Evolutionary conservation across 805 yeast species (phyloP).

Genomic region (Helenozyma rhizophorensis): DNA sequence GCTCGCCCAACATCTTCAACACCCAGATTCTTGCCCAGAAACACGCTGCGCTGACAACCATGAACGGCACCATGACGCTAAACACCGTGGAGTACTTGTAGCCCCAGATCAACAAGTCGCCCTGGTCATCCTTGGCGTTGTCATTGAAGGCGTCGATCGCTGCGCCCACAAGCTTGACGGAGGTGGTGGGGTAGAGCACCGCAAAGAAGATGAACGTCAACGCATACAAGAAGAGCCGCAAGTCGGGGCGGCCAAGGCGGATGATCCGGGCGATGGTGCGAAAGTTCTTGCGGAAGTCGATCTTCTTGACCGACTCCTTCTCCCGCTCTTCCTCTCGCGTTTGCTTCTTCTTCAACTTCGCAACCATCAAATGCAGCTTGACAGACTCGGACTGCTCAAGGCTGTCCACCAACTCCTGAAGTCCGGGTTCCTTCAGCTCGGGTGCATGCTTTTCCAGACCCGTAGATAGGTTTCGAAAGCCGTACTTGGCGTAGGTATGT

Average conservation of each 20-base stretch:
- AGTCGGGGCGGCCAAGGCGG: conserved; percentile 36
- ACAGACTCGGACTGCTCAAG: conserved; percentile 13
- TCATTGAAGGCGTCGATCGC: conserved; percentile 40
- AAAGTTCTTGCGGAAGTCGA: conserved; percentile 30
- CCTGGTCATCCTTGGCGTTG: conserved; percentile 32
- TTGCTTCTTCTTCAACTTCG: conserved; percentile 21
- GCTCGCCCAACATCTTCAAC: conserved; percentile 35
- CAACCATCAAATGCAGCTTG: conserved; percentile 25
- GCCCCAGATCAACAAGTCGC: conserved; percentile 41
- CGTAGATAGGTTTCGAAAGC: too few relatives aligned
- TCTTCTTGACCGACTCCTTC: conserved; percentile 19
- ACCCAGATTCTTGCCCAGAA: conserved; percentile 47
- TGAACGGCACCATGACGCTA: conserved; percentile 40
- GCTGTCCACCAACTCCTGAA: too few relatives aligned
- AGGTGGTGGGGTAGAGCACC: conserved; percentile 40
- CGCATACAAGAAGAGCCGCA: conserved; percentile 34
- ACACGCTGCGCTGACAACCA: conserved; percentile 39
- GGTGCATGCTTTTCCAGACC: too few relatives aligned
- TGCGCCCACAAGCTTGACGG: conserved; percentile 41
- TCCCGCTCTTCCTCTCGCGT: conserved; percentile 28
- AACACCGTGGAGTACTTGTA: conserved; percentile 39
- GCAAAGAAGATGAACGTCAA: conserved; percentile 40
- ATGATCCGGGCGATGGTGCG: conserved; percentile 36
- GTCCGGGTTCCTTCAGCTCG: too few relatives aligned
- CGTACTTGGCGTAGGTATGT: too few relatives aligned